Evolutionary conservation across 225 moss, liverwort and hornwort genomes (phyloP).

Genomic region (Pseudoscleropodium purum): DNA sequence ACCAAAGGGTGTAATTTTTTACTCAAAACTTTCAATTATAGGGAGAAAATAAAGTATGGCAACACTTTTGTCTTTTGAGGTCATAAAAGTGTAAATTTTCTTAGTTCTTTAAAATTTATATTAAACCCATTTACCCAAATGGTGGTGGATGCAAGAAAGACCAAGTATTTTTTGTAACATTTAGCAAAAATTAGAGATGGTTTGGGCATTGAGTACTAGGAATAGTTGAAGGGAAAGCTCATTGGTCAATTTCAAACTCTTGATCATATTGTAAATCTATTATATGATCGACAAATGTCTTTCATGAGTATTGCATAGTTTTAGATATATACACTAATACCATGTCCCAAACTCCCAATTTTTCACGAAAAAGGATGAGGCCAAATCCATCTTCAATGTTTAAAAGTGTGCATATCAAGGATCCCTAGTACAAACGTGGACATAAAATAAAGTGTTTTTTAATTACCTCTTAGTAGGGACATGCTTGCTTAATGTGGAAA

Average conservation of each 20-base stretch:
- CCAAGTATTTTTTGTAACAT: too few relatives aligned
- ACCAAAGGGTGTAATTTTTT: not conserved
- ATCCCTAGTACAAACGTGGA: fast-evolving
- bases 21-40: not conserved
- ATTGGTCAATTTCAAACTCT: fast-evolving
- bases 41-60: not conserved
- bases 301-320: fast-evolving
- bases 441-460: too few relatives aligned
- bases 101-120: not conserved
- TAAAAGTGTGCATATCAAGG: fast-evolving
- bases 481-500: too few relatives aligned
- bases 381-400: not conserved
- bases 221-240: not conserved
- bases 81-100: not conserved
- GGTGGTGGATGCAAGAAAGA: too few relatives aligned
- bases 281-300: not conserved
- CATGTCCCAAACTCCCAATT: too few relatives aligned
- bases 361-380: not conserved
- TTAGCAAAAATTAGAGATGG: fast-evolving
- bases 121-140: not conserved
- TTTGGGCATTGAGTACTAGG: too few relatives aligned
- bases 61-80: not conserved
- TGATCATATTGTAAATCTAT: not conserved
- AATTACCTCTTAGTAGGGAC: fast-evolving
- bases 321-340: too few relatives aligned